Evolutionary conservation across 2,329 filamentous ascomycete genomes (phyloP), one percentile per base, ranked within the genome.

Genomic region (Orbilia javanica): DNA sequence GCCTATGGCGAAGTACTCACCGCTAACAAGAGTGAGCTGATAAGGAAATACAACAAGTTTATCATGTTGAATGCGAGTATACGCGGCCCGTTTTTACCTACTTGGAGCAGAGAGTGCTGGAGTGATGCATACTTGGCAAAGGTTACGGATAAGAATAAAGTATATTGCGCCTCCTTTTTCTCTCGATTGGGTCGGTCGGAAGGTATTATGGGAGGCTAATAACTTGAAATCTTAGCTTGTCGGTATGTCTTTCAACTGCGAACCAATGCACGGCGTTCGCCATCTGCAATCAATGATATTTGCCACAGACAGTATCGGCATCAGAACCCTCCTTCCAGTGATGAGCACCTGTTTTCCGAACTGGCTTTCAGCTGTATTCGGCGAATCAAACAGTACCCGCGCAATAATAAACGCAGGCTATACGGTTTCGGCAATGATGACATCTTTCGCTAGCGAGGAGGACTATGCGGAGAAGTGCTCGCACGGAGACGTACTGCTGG

Each of bases 271-370:
- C 8, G 64, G 64, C 4, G 71, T 77, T 6, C 82, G 82, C 48
- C 84, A 85, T 76, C 79, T 85, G 1, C 84, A 85, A 79, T 83
- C 83, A 46, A 84, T 84, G 82, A 82, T 85, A 63, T 83, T 82
- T 80, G 84, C 84, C 8, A 85, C 84, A 6, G 84, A 85, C 81
- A 62, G 79, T 13, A 77, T 82, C n/a, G 85, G 84, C 79, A 84
- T 85, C 73, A 79, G 80, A 7, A 57, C 84, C 27, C 80, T 85
- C 0, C 82, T 85, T 34, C 80, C 84, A 3, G 22, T 68, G 18
- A 63, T 72, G 39, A 20, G n/a, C 8, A 52, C 63, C 10, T 78
- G 66, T 64, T 50, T 62, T 15, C 29, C 29, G 3, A 46, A 5
- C n/a, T 53, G 65, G 31, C 52, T 48, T 44, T 39, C 27, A 0